Evolutionary conservation across 306 rosid genomes (phyloP).

Genomic region (Cajanus cajan): DNA sequence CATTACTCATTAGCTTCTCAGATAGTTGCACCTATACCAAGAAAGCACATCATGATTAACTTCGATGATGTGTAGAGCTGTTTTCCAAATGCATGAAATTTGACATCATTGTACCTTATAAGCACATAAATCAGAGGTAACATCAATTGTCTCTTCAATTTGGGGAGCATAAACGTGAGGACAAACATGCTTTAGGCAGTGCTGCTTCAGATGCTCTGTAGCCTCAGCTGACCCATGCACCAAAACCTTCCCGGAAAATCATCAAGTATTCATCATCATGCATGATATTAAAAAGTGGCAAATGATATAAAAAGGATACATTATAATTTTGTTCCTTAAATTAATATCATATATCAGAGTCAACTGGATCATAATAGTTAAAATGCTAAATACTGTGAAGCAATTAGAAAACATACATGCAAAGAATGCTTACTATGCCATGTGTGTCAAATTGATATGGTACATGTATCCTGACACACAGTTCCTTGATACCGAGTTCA

Average conservation of each 20-base stretch:
- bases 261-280: constrained; percentile 13
- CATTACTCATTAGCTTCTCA: constrained; percentile 90
- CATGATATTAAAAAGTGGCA: neutral
- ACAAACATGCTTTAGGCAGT: constrained; percentile 76
- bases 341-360: neutral
- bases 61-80: neutral
- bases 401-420: neutral
- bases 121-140: constrained; percentile 95
- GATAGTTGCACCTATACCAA: constrained; percentile 82
- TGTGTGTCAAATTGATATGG: neutral
- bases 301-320: neutral
- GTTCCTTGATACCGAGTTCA: neutral
- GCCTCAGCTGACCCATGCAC: constrained; percentile 99
- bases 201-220: constrained; percentile 95
- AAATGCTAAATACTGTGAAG: neutral
- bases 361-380: neutral
- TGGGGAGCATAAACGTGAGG: constrained; percentile 95
- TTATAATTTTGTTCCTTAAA: neutral
- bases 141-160: constrained; percentile 90
- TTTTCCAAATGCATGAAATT: constrained; percentile 13
- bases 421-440: neutral
- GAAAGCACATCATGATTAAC: constrained; percentile 25
- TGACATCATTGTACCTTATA: constrained; percentile 60
- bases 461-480: neutral
- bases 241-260: constrained; percentile 60